phyloP scores from a whole-genome alignment of 1,284 basidiomycete genomes.

The Inonotus obliquus region DNA sequence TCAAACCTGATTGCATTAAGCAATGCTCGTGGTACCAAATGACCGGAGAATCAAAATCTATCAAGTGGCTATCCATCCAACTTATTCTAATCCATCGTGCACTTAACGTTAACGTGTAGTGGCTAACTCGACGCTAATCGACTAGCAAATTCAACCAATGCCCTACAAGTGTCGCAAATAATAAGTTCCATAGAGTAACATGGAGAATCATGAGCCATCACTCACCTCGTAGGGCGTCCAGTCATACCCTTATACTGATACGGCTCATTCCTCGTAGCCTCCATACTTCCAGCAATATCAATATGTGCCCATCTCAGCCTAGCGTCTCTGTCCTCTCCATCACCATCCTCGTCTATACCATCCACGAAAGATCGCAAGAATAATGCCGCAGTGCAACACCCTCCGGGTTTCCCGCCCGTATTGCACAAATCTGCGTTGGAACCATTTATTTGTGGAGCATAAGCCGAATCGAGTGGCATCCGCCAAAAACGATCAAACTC shows the following conservation, averaged over 20 bases:
- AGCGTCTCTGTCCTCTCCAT: conserved; percentile 42
- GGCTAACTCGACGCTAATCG: conserved; percentile 19
- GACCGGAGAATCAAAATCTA: no score
- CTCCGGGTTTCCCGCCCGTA: conserved; percentile 69
- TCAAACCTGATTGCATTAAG: no score
- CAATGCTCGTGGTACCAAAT: no score
- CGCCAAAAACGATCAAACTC: conserved; percentile 84
- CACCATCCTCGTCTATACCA: conserved; percentile 57
- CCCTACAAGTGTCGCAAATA: conserved; percentile 20
- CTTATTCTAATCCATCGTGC: no score
- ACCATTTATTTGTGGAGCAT: conserved; percentile 67
- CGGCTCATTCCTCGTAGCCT: conserved; percentile 51
- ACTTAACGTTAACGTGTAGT: no score
- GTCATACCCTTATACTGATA: conserved; percentile 80
- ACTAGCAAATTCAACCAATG: conserved; percentile 33
- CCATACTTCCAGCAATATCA: conserved; percentile 85
- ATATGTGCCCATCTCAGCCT: conserved; percentile 74
- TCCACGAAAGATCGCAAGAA: conserved; percentile 82
- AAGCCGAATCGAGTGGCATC: conserved; percentile 81
- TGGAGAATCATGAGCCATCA: conserved; percentile 17
- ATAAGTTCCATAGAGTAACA: not conserved
- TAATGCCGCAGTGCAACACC: conserved; percentile 78
- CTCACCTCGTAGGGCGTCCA: conserved; percentile 70
- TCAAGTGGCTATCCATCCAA: no score
- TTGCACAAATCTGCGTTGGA: conserved; percentile 85